Percentiles rank a stretch among this genome's conserved stretches.
Evolutionary conservation across 768 basidiomycete species (phyloP).

Genomic region (Mycena latifolia): DNA sequence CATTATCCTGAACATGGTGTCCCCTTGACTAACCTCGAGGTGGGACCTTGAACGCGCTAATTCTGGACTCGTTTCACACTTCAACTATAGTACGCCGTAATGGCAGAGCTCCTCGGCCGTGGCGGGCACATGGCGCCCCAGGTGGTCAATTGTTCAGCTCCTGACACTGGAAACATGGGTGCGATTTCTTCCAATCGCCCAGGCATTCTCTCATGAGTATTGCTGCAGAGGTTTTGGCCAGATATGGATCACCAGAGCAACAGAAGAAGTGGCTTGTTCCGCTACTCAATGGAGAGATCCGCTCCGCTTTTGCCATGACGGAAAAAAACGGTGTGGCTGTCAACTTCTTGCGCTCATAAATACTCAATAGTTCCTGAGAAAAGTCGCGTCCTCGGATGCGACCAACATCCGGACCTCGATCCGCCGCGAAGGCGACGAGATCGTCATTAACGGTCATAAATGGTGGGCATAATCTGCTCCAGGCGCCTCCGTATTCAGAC

Average conservation of each 20-base stretch:
- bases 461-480: constrained; percentile 64
- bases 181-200: constrained; percentile 33
- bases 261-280: constrained; percentile 92
- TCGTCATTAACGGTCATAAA: constrained; percentile 97
- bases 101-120: constrained; percentile 95
- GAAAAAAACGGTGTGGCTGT: constrained; percentile 80
- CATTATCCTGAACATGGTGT: constrained; percentile 94
- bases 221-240: constrained; percentile 90
- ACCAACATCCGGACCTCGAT: constrained; percentile 95
- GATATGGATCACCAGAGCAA: constrained; percentile 92
- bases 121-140: constrained; percentile 87
- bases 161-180: constrained; percentile 99
- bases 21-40: constrained; percentile 94
- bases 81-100: constrained; percentile 85
- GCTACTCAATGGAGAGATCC: constrained; percentile 91
- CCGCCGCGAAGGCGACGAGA: constrained; percentile 84
- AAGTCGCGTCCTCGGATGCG: constrained; percentile 95
- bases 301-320: constrained; percentile 97
- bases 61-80: constrained; percentile 1
- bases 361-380: constrained; percentile 20
- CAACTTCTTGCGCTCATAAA: constrained; percentile 12
- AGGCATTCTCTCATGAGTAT: background rate
- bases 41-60: constrained; percentile 45
- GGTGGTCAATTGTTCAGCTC: constrained; percentile 93
- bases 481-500: too few species aligned